Conservation (phyloP, 1,284 basidiomycete genomes). For the Puccinia novopanici region DNA sequence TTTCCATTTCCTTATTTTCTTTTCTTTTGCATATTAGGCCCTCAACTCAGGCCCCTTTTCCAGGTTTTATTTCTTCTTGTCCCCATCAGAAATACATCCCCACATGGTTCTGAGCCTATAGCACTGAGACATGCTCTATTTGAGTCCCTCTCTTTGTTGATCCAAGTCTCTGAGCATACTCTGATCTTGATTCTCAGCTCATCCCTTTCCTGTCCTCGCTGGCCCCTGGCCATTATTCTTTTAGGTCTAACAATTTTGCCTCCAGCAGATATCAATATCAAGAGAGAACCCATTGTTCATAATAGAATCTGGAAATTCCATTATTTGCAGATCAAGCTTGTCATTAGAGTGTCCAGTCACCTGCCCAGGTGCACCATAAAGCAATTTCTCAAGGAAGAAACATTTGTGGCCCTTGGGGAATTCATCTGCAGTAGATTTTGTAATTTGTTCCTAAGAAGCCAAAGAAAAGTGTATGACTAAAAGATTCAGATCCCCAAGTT, state of each 20-base stretch:
- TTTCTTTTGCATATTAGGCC: too few relatives aligned
- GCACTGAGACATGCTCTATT: too few relatives aligned
- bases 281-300: not conserved
- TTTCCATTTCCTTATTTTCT: too few relatives aligned
- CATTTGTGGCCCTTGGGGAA: constrained; percentile 87
- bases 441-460: constrained; percentile 64
- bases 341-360: constrained; percentile 72
- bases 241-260: constrained; percentile 86
- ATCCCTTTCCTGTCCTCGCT: too few relatives aligned
- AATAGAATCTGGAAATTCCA: constrained; percentile 64
- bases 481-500: not conserved
- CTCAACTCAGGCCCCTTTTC: too few relatives aligned
- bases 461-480: not conserved
- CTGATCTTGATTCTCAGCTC: too few relatives aligned
- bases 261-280: constrained; percentile 67
- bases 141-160: too few relatives aligned
- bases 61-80: too few relatives aligned
- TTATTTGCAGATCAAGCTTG: constrained; percentile 74
- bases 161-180: too few relatives aligned
- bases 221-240: too few relatives aligned
- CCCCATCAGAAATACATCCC: too few relatives aligned
- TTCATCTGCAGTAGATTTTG: constrained; percentile 80
- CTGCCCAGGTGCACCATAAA: constrained; percentile 91
- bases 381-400: constrained; percentile 90
- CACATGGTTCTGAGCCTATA: too few relatives aligned